These are phyloP conservation scores for Trichophyton benhamiae DNA, from an alignment of 2,329 filamentous ascomycete species.

Conservation along the genomic window DNA sequence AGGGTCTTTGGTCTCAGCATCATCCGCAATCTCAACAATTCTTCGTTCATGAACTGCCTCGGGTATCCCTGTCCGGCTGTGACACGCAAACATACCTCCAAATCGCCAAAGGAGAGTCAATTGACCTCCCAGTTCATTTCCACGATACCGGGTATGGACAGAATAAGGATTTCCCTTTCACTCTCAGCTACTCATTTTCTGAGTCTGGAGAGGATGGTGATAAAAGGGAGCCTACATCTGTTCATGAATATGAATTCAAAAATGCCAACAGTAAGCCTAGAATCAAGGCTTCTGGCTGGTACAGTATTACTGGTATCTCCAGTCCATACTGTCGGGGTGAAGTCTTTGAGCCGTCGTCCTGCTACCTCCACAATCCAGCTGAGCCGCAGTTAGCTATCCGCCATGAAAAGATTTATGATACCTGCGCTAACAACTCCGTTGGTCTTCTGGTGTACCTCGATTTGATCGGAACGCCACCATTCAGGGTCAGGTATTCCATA, in stretches of 20 bases:
- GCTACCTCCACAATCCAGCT: slow-evolving; percentile 78
- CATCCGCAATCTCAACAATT: slow-evolving; percentile 64
- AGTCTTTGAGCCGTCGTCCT: slow-evolving; percentile 86
- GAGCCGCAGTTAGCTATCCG: slow-evolving; percentile 66
- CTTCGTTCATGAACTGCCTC: slow-evolving; percentile 74
- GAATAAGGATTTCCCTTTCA: slow-evolving; percentile 53
- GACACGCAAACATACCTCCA: slow-evolving; percentile 69
- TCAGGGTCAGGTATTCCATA: slow-evolving; percentile 67
- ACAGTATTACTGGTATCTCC: slow-evolving; percentile 67
- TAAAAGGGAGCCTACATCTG: slow-evolving; percentile 37
- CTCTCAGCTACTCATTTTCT: slow-evolving; percentile 70
- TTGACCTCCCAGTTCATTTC: slow-evolving; percentile 60
- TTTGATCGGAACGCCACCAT: slow-evolving; percentile 83
- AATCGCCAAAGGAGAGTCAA: slow-evolving; percentile 61
- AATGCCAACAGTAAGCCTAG: slow-evolving; percentile 50
- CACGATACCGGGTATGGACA: slow-evolving; percentile 47
- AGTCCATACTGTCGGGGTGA: slow-evolving; percentile 78
- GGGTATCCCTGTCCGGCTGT: slow-evolving; percentile 58
- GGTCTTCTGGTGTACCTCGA: slow-evolving; percentile 81
- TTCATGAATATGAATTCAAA: slow-evolving; percentile 45
- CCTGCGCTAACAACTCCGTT: slow-evolving; percentile 87
- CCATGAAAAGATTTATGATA: slow-evolving; percentile 76
- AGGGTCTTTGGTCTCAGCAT: slow-evolving; percentile 45
- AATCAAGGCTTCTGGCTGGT: slow-evolving; percentile 70
- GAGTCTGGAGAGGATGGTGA: slow-evolving; percentile 54